Evolutionary conservation across 345 rosid genomes (phyloP).

Genomic region (Carallia brachiata): DNA sequence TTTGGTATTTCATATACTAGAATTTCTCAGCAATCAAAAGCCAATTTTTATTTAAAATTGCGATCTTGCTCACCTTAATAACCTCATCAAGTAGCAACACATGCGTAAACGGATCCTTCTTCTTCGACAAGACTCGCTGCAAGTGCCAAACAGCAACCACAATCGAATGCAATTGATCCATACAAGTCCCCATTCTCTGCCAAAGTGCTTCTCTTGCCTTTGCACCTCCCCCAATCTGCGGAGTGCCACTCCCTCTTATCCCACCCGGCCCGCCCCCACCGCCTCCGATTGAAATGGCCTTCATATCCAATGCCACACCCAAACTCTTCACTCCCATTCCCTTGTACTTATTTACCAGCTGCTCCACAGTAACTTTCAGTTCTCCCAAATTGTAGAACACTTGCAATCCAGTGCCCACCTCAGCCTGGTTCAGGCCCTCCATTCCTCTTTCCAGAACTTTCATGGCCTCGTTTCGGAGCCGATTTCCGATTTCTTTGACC

Average conservation of each 20-base stretch:
- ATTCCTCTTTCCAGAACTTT: constrained; percentile 85
- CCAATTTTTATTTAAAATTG: not conserved
- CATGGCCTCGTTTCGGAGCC: constrained; percentile 69
- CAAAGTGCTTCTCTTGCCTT: constrained; percentile 87
- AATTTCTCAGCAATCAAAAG: not conserved
- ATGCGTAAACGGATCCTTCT: constrained; percentile 95
- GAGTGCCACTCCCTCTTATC: constrained; percentile 83
- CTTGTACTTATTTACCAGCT: constrained; percentile 72
- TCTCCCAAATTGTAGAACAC: constrained; percentile 96
- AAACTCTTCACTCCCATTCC: constrained; percentile 79
- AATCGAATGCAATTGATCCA: constrained; percentile 81
- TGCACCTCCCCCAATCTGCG: constrained; percentile 87
- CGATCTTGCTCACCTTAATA: constrained; percentile 55
- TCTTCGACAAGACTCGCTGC: constrained; percentile 94
- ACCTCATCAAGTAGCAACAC: constrained; percentile 90
- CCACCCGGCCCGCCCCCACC: constrained; percentile 89
- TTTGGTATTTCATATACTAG: no score
- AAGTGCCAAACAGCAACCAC: constrained; percentile 93
- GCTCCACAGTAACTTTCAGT: constrained; percentile 72
- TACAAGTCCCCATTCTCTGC: constrained; percentile 86
- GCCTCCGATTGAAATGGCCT: constrained; percentile 60
- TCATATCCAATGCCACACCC: constrained; percentile 81
- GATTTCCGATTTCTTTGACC: constrained; percentile 67
- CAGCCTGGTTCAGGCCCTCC: constrained; percentile 96
- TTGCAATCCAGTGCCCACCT: constrained; percentile 95